Base-by-base conservation (phyloP, 805 yeast species). In the Starmera pachycereana region DNA sequence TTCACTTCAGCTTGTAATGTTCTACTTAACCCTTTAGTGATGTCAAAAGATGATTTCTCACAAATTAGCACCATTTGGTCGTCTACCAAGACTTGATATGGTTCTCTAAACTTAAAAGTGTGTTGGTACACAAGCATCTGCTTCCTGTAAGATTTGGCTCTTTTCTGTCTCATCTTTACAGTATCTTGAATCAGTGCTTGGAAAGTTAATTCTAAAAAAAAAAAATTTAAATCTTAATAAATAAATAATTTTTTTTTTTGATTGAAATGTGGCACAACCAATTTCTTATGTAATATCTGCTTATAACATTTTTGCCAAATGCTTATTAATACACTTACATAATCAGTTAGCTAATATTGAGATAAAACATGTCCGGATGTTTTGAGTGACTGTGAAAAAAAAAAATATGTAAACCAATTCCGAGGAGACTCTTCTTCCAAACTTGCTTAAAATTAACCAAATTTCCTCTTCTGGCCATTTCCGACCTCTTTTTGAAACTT, bases 101-200 rank as follows among this genome's bases (percentile, higher is more conserved):
- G 98, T 47, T 83, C 88, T 58, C 96, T 76, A 69, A 92, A 92
- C 52, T 84, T 84, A 72, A 90, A 92, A 7, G 95, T 73, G 57
- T 87, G 84, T 49, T 75, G 72, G 52, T 87, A 82, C 40, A 85
- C 81, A 49, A 81, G 76, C 84, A 92, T 82, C 60, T 86, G 96
- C 68, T 90, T 90, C 60, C 90, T 79, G 62, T 92, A 92, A 1
- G 92, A 71, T 61, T 90, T 90, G 39, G 97, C 95, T 63, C 98
- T 74, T 62, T 89, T 90, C 65, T 90, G 96, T 71, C 95, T 87
- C 98, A 90, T 90, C 29, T 44, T 60, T 4, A 10, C 7, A 50
- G 49, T 16, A 45, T 46, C 27, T 38, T 16, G 18, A 16, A 16
- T 16, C 18, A 16, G 4, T 16, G 18, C 4, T 16, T 16, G 18